Evolutionary conservation across 2,329 filamentous ascomycete species (phyloP).

Genomic region (Hysterium pulicare): DNA sequence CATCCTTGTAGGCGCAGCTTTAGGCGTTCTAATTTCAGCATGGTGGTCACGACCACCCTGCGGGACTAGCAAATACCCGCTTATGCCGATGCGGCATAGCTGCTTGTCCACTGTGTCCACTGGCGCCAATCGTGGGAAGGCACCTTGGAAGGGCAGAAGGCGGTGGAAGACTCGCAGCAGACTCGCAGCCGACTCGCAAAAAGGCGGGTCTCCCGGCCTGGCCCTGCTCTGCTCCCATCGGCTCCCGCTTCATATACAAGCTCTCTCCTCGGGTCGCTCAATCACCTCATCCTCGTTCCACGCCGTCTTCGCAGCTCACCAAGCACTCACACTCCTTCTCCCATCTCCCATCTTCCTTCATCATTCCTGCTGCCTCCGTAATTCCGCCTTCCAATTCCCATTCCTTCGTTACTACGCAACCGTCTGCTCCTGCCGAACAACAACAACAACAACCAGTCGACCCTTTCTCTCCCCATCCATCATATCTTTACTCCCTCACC

Average conservation of each 20-base stretch:
- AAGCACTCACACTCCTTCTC: slow-evolving; percentile 10
- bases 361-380: slow-evolving; percentile 1
- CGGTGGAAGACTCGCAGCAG: no score
- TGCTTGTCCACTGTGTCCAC: not conserved
- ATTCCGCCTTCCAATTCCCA: slow-evolving; percentile 10
- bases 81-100: not conserved
- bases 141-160: no score
- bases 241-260: not conserved
- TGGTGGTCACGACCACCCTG: no score
- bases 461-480: slow-evolving; percentile 24
- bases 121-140: not conserved
- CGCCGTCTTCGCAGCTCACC: slow-evolving; percentile 1
- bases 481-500: slow-evolving; percentile 6
- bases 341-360: slow-evolving; percentile 7
- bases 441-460: no score
- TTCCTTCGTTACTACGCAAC: slow-evolving; percentile 26
- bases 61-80: not conserved
- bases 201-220: no score
- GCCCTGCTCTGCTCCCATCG: not conserved
- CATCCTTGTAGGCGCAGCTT: no score
- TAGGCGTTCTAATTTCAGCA: no score
- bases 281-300: slow-evolving; percentile 8
- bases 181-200: no score
- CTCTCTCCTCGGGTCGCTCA: slow-evolving; percentile 9
- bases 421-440: slow-evolving; percentile 10